Conservation (phyloP, 163 green algal genomes). For the Trebouxia gelatinosa region DNA sequence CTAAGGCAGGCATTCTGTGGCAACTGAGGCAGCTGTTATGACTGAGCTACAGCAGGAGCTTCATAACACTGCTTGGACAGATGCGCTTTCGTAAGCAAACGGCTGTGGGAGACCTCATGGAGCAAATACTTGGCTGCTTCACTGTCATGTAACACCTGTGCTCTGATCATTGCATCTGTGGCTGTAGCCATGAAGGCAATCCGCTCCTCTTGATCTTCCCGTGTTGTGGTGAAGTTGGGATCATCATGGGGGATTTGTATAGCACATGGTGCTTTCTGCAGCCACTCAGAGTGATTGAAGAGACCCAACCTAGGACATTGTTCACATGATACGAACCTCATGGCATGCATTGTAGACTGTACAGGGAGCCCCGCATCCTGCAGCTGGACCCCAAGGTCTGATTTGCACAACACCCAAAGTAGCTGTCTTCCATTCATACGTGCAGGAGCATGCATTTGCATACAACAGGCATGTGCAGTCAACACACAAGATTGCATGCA, state of each 20-base stretch:
- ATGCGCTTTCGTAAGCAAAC: no score
- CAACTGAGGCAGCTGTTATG: no score
- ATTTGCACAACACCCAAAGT: not conserved
- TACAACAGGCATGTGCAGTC: not conserved
- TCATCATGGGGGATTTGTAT: not conserved
- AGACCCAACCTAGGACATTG: not conserved
- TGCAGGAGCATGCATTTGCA: not conserved
- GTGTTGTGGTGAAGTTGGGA: slow-evolving; percentile 11
- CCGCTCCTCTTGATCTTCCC: not conserved
- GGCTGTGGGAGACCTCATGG: not conserved
- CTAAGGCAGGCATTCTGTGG: no score
- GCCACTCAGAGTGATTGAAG: not conserved
- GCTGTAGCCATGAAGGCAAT: not conserved
- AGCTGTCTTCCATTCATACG: not conserved
- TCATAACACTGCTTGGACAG: no score
- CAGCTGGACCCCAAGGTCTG: not conserved
- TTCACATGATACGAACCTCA: not conserved
- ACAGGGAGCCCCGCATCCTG: no score
- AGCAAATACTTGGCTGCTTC: not conserved
- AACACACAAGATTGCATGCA: no score
- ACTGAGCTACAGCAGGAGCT: no score
- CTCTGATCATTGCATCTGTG: slow-evolving; percentile 6
- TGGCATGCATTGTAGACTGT: not conserved
- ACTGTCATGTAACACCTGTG: not conserved
- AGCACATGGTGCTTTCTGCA: slow-evolving; percentile 18